Percentiles rank a stretch among this genome's conserved stretches.
Conservation (phyloP, 2,329 filamentous ascomycete species). For the Aspergillus brasiliensis region DNA sequence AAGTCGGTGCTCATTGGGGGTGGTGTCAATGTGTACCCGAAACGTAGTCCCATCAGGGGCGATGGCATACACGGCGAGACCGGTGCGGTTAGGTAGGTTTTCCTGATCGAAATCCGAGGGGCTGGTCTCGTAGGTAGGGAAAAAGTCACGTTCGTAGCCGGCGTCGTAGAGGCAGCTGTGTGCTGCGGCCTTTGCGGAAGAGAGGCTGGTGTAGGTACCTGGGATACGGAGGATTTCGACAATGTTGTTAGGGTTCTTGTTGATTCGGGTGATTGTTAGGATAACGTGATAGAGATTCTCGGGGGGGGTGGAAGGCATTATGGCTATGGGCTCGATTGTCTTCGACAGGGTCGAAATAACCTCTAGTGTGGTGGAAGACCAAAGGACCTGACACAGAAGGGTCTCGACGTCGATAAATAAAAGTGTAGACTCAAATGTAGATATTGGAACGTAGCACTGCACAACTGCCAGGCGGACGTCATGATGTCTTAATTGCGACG, state of each 20-base stretch:
- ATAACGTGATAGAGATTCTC: slow-evolving; percentile 30
- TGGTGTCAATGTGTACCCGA: slow-evolving; percentile 27
- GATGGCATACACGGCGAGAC: slow-evolving; percentile 26
- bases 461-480: no score
- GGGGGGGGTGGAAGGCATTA: background rate
- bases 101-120: slow-evolving; percentile 17
- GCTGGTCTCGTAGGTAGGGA: slow-evolving; percentile 27
- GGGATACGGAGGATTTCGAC: slow-evolving; percentile 30
- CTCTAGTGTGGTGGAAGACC: no score
- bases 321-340: background rate
- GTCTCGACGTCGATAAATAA: no score
- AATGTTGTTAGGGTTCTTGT: slow-evolving; percentile 26
- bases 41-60: slow-evolving; percentile 29
- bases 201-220: slow-evolving; percentile 26
- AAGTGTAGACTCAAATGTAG: no score
- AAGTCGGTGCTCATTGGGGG: slow-evolving; percentile 22
- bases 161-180: slow-evolving; percentile 32
- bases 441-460: no score
- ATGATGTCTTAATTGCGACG: background rate
- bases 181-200: slow-evolving; percentile 26
- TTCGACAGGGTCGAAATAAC: no score
- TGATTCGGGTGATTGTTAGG: slow-evolving; percentile 25
- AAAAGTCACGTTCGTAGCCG: slow-evolving; percentile 32
- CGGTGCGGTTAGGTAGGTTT: slow-evolving; percentile 5
- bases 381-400: background rate